A percentile compares a stretch with the other conserved stretches of the same genome.
Conservation (phyloP, 169 alveolate species). For the Plasmodium sp. region DNA sequence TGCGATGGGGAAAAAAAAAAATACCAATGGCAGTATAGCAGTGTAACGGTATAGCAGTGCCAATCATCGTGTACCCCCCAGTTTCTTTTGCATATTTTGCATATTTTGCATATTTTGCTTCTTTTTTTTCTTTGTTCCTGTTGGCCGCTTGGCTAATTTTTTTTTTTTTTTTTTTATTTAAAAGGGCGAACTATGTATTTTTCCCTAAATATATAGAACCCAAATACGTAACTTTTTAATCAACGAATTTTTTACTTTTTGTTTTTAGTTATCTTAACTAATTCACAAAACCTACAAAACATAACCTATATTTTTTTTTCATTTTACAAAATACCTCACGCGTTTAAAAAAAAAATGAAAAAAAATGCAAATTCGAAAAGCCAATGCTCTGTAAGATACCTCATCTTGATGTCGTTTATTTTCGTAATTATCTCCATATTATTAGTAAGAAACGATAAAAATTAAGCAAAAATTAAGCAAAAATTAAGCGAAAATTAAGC, state of each 20-base stretch:
- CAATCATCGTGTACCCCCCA: neutral
- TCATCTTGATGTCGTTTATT: neutral
- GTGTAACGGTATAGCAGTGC: neutral
- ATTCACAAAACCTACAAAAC: neutral
- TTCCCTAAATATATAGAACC: neutral
- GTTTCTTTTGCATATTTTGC: too few relatives aligned
- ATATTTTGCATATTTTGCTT: neutral
- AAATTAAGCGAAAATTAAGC: too few relatives aligned
- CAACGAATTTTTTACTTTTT: neutral
- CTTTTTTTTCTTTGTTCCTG: neutral
- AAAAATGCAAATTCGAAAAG: neutral
- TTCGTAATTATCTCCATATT: neutral
- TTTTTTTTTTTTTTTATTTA: too few relatives aligned
- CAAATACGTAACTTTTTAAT: neutral
- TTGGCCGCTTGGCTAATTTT: too few relatives aligned
- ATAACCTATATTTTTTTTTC: too few relatives aligned
- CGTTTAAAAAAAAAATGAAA: neutral
- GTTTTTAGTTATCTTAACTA: neutral
- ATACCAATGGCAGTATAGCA: too few relatives aligned
- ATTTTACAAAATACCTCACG: neutral
- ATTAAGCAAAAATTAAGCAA: too few relatives aligned
- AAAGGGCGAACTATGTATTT: neutral
- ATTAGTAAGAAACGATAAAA: neutral
- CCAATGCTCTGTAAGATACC: neutral
- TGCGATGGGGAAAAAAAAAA: neutral